Evolutionary conservation across 768 basidiomycete species (phyloP), one percentile per base, ranked within the genome.

Genomic region (Clavaria fumosa): DNA sequence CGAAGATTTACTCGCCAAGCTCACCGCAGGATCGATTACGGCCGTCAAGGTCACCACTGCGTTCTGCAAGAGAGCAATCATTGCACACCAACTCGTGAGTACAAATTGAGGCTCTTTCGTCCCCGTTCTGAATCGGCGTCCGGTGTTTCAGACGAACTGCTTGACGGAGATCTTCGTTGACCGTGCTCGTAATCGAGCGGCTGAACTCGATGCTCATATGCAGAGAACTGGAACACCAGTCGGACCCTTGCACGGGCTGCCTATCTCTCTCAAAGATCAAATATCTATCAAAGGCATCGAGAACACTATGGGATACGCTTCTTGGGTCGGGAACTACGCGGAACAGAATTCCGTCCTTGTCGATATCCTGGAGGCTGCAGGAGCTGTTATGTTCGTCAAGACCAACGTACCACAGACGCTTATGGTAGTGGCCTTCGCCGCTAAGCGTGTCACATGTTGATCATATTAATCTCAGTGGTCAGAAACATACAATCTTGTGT

Each of bases 141-240:
- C 23, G 35, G 30, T 7, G 11, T 18, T n/a, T 22, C 26, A 46
- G 45, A 46, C 42, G 18, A 50, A 43, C 21, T 42, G 85, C 50
- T 50, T 88, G 24, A 86, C 83, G 0, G 83, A 86, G 53, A 74
- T 84, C n/a, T 84, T 81, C 47, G 66, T 84, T 36, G 77, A 85
- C 17, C 63, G 67, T 4, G 85, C 79, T 1, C 58, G 83, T 3
- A 57, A 54, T 10, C 63, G 74, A 7, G 85, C 86, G 2, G 54
- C 63, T 11, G 65, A 73, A 49, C 61, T 88, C 3, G 86, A 89
- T 46, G 69, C 67, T 4, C 55, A 71, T 43, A 53, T 81, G 30
- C 63, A 61, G 46, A 57, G 48, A 42, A 85, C 73, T 0, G 85
- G 84, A 15, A 66, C 66, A 42, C 56, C 69, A 2, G 58, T 79